These are phyloP conservation scores for Cardamine occulta DNA, from an alignment of 345 rosid species.

Conservation along the genomic window DNA sequence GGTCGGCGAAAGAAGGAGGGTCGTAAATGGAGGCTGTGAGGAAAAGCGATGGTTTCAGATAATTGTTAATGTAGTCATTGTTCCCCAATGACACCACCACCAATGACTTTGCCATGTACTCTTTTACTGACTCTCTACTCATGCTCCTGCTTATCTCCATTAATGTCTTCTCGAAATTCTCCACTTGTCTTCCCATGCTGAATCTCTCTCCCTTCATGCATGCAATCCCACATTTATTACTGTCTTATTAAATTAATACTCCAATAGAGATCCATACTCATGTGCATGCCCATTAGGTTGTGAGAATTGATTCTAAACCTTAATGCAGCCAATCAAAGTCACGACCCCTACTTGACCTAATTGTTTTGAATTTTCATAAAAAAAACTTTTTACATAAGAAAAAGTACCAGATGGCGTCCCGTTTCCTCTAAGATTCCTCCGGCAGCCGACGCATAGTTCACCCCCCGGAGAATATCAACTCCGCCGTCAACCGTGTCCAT, in stretches of 20 bases:
- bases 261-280: constrained; percentile 9
- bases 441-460: constrained; percentile 90
- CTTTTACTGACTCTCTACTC: constrained; percentile 30
- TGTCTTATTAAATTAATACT: not conserved
- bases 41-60: constrained; percentile 63
- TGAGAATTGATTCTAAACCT: not conserved
- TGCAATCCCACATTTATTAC: constrained; percentile 18
- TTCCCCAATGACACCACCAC: constrained; percentile 67
- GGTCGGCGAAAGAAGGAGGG: constrained; percentile 57
- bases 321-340: not conserved
- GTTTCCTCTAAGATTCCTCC: constrained; percentile 78
- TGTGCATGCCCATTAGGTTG: not conserved
- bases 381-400: not conserved
- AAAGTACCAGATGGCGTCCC: constrained; percentile 57
- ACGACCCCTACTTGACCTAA: not conserved
- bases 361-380: not conserved
- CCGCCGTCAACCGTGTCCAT: constrained; percentile 48
- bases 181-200: constrained; percentile 61
- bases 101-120: constrained; percentile 56
- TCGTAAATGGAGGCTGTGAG: constrained; percentile 55
- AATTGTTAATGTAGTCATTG: constrained; percentile 86
- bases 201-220: constrained; percentile 69
- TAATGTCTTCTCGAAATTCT: constrained; percentile 61
- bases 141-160: constrained; percentile 45
- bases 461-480: constrained; percentile 50